Percentiles rank a stretch among this genome's conserved stretches.
These are phyloP conservation scores for Cladosporium sphaerospermum DNA, from an alignment of 2,329 filamentous ascomycete species.

Conservation along the genomic window DNA sequence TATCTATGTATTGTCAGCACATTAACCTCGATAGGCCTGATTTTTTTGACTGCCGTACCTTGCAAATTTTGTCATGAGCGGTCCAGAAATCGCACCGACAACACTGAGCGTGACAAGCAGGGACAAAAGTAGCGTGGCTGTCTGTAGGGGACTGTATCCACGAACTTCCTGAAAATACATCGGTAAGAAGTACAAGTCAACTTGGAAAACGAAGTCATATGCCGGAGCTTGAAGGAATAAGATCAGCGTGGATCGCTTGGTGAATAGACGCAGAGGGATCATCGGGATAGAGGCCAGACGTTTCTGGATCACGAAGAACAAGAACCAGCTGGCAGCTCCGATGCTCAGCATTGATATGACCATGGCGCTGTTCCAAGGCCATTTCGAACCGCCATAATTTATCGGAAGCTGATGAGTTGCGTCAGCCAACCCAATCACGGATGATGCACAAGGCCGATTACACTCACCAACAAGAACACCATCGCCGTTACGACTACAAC, in stretches of 20 bases:
- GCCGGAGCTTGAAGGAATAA: conserved; percentile 3
- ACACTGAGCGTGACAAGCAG: conserved; percentile 3
- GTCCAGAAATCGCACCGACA: conserved; percentile 1
- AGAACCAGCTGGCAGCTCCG: conserved; percentile 26
- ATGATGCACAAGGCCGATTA: neutral
- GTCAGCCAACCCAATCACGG: neutral
- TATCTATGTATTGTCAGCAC: neutral
- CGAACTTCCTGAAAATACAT: conserved; percentile 39
- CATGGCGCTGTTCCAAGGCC: conserved; percentile 49
- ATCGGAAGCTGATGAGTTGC: neutral
- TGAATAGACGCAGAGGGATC: conserved; percentile 6
- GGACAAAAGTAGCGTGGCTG: conserved; percentile 36
- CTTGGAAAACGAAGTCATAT: conserved; percentile 6
- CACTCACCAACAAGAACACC: conserved; percentile 7
- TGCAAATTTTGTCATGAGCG: conserved; percentile 7
- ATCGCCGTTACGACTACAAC: conserved; percentile 2
- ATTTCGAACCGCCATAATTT: conserved; percentile 48
- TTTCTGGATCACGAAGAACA: conserved; percentile 8
- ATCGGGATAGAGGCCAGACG: conserved; percentile 2
- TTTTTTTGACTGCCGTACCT: neutral
- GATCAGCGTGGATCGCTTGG: neutral
- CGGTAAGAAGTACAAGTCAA: conserved; percentile 31
- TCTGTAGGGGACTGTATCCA: conserved; percentile 31
- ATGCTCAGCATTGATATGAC: conserved; percentile 52
- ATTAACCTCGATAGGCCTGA: too few relatives aligned